phyloP scores from a whole-genome alignment of 2,329 filamentous ascomycete species.

The Fusarium chuoi region DNA sequence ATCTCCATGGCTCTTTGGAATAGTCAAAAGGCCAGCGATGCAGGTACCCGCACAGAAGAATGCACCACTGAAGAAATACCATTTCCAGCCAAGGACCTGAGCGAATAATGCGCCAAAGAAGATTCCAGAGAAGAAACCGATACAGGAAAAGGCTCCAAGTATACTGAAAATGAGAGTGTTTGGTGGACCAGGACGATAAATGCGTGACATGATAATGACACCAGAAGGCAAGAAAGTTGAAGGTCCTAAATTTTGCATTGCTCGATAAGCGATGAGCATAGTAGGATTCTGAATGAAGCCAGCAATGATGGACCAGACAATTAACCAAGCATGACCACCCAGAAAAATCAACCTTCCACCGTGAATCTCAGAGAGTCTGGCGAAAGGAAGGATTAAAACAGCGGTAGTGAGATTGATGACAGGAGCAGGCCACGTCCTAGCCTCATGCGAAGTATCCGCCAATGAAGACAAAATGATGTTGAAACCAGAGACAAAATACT shows the following conservation, averaged over 20 bases:
- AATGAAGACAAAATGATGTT: conserved; percentile 77
- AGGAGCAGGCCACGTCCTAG: conserved; percentile 71
- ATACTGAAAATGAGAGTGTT: conserved; percentile 75
- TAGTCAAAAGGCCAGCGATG: conserved; percentile 54
- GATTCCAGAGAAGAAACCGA: conserved; percentile 73
- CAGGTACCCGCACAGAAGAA: conserved; percentile 56
- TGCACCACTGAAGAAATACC: conserved; percentile 76
- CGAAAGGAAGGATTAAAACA: conserved; percentile 69
- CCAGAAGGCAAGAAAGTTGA: conserved; percentile 75
- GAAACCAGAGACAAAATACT: conserved; percentile 84
- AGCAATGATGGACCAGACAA: conserved; percentile 73
- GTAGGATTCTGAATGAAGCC: conserved; percentile 74
- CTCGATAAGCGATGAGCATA: conserved; percentile 78
- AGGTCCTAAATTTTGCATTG: conserved; percentile 77
- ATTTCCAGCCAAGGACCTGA: conserved; percentile 71
- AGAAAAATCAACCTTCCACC: conserved; percentile 71
- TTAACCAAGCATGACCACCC: conserved; percentile 70
- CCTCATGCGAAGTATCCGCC: conserved; percentile 63
- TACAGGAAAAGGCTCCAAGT: conserved; percentile 66
- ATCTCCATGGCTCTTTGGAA: conserved; percentile 50
- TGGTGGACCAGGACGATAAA: conserved; percentile 75
- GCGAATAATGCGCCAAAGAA: conserved; percentile 72
- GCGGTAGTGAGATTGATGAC: conserved; percentile 69
- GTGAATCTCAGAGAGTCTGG: conserved; percentile 69
- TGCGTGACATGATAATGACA: conserved; percentile 75